Evolutionary conservation across 2,329 filamentous ascomycete genomes (phyloP).

Genomic region (Magnaporthales sp.): DNA sequence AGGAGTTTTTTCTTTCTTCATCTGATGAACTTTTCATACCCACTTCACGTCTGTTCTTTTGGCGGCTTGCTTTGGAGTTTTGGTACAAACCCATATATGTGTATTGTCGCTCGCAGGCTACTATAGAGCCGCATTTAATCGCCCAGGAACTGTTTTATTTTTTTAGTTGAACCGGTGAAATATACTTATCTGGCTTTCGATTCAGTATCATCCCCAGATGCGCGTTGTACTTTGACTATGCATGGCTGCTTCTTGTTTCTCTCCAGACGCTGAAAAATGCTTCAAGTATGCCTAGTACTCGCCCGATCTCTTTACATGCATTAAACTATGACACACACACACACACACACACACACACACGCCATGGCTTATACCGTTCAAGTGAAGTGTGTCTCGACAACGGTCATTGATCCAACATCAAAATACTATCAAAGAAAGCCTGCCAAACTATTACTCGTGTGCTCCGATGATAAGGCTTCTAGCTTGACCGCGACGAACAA

Average conservation of each 20-base stretch:
- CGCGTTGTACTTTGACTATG: not conserved
- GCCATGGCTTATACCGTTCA: not conserved
- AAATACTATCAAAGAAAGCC: not conserved
- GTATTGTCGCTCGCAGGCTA: conserved; percentile 2
- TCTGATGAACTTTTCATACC: not conserved
- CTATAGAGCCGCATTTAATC: conserved; percentile 50
- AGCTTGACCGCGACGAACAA: conserved; percentile 69
- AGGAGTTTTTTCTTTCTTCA: not conserved
- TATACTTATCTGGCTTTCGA: not conserved
- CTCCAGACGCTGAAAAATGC: not conserved
- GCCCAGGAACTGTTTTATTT: not conserved
- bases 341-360: too few relatives aligned
- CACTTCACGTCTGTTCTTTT: not conserved
- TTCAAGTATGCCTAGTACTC: not conserved
- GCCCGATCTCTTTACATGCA: not conserved
- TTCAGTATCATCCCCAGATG: not conserved
- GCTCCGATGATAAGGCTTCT: conserved; percentile 60
- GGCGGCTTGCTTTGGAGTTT: not conserved
- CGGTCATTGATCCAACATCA: not conserved
- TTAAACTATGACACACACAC: not conserved
- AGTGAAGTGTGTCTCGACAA: not conserved
- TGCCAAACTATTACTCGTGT: conserved; percentile 48
- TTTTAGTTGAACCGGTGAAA: not conserved
- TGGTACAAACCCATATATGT: not conserved
- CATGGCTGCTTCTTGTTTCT: not conserved